Evolutionary conservation across 495 filamentous ascomycete species (phyloP).

Genomic region (Talaromyces adpressus): DNA sequence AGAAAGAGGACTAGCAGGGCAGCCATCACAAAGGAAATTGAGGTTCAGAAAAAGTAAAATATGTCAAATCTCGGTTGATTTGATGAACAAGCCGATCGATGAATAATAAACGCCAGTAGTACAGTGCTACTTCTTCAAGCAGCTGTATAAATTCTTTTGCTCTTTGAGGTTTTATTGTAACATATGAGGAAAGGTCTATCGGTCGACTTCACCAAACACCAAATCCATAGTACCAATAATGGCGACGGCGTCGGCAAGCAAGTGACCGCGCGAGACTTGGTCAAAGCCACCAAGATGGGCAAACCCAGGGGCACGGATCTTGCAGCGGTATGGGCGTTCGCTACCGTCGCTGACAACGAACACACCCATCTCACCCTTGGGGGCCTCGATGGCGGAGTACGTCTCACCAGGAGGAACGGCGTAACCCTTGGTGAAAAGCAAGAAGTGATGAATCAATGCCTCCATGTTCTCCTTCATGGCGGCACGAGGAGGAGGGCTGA

Average conservation of each 20-base stretch:
- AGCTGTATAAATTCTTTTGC: conserved; percentile 3
- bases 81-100: conserved; percentile 9
- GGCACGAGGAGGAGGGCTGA: conserved; percentile 89
- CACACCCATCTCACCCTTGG: conserved; percentile 99
- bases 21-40: conserved; percentile 7
- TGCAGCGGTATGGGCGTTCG: conserved; percentile 94
- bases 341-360: conserved; percentile 95
- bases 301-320: conserved; percentile 95
- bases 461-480: conserved; percentile 99
- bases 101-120: conserved; percentile 11
- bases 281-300: conserved; percentile 94
- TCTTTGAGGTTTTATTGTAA: conserved; percentile 10
- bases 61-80: conserved; percentile 1
- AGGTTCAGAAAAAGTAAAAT: not conserved
- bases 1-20: conserved; percentile 4
- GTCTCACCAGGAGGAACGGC: conserved; percentile 97
- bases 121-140: conserved; percentile 3
- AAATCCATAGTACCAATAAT: conserved; percentile 93
- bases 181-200: conserved; percentile 34
- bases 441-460: conserved; percentile 97
- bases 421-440: conserved; percentile 97
- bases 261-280: conserved; percentile 82
- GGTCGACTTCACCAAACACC: conserved; percentile 67
- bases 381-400: conserved; percentile 94
- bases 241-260: conserved; percentile 93